Evolutionary conservation across 169 alveolate species (phyloP), one percentile per base, ranked within the genome.

Genomic region (Plasmodium gaboni): DNA sequence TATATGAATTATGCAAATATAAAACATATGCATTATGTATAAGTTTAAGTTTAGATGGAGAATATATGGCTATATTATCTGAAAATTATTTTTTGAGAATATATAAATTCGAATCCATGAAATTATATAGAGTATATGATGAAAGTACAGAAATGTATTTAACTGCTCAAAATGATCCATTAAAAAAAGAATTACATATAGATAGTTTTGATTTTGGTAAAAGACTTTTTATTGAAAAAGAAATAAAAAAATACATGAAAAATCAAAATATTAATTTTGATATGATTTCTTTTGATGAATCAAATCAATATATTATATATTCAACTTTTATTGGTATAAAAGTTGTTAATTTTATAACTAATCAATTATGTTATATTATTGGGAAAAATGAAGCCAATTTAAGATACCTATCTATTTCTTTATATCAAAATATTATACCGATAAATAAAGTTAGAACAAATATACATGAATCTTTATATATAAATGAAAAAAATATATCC

Each of bases 271-370:
- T 92, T 48, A 67, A 88, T 67, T 78, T 96, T 87, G 92, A 93
- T 93, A 80, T 80, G 90, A 55, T 91, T 96, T 80, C 92, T 67
- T 98, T 98, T 89, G 99, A 99, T 93, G 99, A 98, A 76, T 96
- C 99, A 61, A 97, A 97, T 51, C 95, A 94, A 80, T 97, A 96
- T 89, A 86, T 98, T 55, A 93, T 97, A 61, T 98, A 96, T 90
- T 98, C 99, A 1, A 92, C 98, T 9, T 93, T 96, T 73, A 93
- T 97, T 60, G 99, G 99, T 24, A 96, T 98, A 44, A 97, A 97
- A 92, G 94, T 98, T 15, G 96, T 96, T 9, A 96, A 96, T 78
- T 67, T 96, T 26, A 73, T 72, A 2, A 94, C 95, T 9, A 95
- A 95, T 83, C 93, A 92, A 44, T 93, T 95, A 44, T 73, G 87